A percentile compares a stretch with the other conserved stretches of the same genome.
These are phyloP conservation scores for Corymbia calophylla DNA, from an alignment of 441 rosid species.

Conservation along the genomic window DNA sequence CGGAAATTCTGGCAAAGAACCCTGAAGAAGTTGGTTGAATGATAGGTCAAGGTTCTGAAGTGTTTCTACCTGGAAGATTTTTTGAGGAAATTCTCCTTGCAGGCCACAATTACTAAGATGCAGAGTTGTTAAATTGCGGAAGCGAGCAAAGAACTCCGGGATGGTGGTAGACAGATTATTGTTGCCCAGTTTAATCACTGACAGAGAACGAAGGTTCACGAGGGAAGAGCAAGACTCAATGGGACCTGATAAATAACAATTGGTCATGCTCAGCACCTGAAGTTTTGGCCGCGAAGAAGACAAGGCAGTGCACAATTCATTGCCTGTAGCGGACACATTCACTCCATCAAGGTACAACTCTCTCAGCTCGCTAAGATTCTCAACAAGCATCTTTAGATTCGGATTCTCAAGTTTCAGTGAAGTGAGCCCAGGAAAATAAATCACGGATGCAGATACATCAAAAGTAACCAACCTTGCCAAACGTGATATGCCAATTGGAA, in stretches of 20 bases:
- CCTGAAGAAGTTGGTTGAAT: not conserved
- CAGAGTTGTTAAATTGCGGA: conserved; percentile 14
- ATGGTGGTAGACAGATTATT: conserved; percentile 22
- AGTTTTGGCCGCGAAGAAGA: conserved; percentile 27
- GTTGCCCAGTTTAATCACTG: conserved; percentile 2
- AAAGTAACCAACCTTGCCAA: conserved; percentile 24
- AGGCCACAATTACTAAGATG: not conserved
- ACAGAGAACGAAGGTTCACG: conserved; percentile 13
- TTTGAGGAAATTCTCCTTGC: conserved; percentile 20
- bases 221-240: conserved; percentile 15
- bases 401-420: conserved; percentile 21
- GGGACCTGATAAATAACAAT: conserved; percentile 42
- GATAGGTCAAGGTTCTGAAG: conserved; percentile 25
- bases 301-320: conserved; percentile 26
- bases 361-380: conserved; percentile 14
- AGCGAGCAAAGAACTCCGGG: conserved; percentile 23
- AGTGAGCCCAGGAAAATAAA: not conserved
- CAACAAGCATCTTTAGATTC: conserved; percentile 12
- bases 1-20: conserved; percentile 4
- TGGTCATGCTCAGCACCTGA: conserved; percentile 29
- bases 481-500: conserved; percentile 17
- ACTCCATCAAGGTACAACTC: conserved; percentile 39
- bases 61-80: conserved; percentile 13
- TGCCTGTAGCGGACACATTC: conserved; percentile 15
- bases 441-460: conserved; percentile 28